phyloP scores from a whole-genome alignment of 257 asterid species.

The Primulina eburnea region DNA sequence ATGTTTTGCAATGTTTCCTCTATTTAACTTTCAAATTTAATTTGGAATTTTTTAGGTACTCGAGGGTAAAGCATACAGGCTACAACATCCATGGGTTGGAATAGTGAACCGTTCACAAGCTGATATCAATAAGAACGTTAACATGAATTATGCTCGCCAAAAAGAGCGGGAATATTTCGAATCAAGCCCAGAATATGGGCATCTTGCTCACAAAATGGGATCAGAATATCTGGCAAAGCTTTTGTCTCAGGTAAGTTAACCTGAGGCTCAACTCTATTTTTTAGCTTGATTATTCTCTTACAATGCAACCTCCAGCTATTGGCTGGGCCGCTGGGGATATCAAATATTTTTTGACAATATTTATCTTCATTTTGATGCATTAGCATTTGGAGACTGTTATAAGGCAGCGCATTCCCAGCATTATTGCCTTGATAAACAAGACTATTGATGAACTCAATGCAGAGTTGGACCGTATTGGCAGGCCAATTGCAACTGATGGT shows the following conservation, averaged over 20 bases:
- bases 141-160: slow-evolving; percentile 82
- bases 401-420: slow-evolving; percentile 93
- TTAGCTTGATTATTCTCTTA: slow-evolving; percentile 17
- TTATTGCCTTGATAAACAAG: slow-evolving; percentile 83
- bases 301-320: not conserved
- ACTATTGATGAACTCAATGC: slow-evolving; percentile 91
- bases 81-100: slow-evolving; percentile 97
- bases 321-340: not conserved
- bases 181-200: slow-evolving; percentile 92
- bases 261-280: slow-evolving; percentile 15
- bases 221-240: slow-evolving; percentile 92
- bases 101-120: slow-evolving; percentile 97
- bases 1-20: not conserved
- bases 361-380: slow-evolving; percentile 28
- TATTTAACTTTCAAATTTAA: slow-evolving; percentile 18
- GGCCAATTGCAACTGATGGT: slow-evolving; percentile 88
- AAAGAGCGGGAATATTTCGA: slow-evolving; percentile 88
- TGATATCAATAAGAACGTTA: slow-evolving; percentile 86
- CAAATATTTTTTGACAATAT: slow-evolving; percentile 11
- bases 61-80: slow-evolving; percentile 91
- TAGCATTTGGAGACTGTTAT: slow-evolving; percentile 95
- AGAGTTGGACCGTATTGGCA: slow-evolving; percentile 92
- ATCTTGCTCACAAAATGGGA: slow-evolving; percentile 92
- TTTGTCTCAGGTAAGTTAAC: slow-evolving; percentile 57
- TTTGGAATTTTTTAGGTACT: slow-evolving; percentile 57